Conservation (phyloP, 164 flowering plant species). For the Malania oleifera region DNA sequence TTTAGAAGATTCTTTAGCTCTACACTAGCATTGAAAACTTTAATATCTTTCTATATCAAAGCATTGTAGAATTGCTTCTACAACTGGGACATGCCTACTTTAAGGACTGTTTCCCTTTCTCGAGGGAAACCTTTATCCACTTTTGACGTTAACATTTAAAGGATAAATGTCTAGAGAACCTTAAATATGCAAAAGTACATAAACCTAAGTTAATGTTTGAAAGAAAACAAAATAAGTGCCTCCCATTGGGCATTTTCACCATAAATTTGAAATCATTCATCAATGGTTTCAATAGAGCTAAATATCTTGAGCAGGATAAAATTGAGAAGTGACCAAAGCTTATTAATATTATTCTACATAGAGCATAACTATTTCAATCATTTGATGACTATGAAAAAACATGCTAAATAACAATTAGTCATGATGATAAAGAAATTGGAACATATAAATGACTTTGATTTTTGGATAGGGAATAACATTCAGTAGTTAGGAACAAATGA, state of each 20-base stretch:
- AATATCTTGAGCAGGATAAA: conserved; percentile 93
- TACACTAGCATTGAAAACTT: conserved; percentile 99
- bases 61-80: conserved; percentile 91
- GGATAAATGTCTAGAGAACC: conserved; percentile 98
- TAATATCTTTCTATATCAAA: conserved; percentile 92
- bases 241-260: conserved; percentile 97
- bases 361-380: not conserved
- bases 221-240: conserved; percentile 19
- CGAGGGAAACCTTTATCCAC: conserved; percentile 99
- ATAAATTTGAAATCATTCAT: conserved; percentile 99
- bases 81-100: conserved; percentile 99
- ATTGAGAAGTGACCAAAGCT: conserved; percentile 96
- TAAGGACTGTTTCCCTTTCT: conserved; percentile 97
- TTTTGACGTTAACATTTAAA: conserved; percentile 93
- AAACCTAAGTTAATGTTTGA: not conserved
- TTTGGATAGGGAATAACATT: no score
- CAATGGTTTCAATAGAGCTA: conserved; percentile 98
- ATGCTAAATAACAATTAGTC: no score
- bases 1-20: conserved; percentile 93
- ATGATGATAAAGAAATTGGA: no score
- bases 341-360: conserved; percentile 97
- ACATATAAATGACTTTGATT: no score
- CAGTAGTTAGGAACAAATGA: no score
- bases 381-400: not conserved
- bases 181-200: conserved; percentile 18